phyloP scores from a whole-genome alignment of 75 land plant species.

The Cunninghamia lanceolata region DNA sequence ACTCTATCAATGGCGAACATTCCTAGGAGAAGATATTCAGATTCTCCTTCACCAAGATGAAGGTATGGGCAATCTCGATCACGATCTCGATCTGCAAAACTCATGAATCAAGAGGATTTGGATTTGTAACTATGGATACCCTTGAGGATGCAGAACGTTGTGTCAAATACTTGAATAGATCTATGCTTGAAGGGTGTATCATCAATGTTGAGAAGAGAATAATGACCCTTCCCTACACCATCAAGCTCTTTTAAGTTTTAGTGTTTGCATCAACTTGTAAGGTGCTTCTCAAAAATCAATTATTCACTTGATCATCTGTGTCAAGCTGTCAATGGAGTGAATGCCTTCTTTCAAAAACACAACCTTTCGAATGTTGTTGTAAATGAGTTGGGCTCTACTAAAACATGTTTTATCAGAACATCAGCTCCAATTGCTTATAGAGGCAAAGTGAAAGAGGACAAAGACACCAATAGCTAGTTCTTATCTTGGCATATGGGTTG shows the following conservation, averaged over 20 bases:
- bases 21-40: too few relatives aligned
- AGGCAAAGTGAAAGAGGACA: conserved; percentile 73
- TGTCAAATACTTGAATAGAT: conserved; percentile 73
- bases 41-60: too few relatives aligned
- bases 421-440: conserved; percentile 9
- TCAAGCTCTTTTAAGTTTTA: conserved; percentile 20
- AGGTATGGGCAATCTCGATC: too few relatives aligned
- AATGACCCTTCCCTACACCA: conserved; percentile 19
- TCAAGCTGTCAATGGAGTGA: conserved; percentile 11
- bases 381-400: conserved; percentile 18
- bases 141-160: conserved; percentile 81
- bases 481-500: conserved; percentile 66
- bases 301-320: conserved; percentile 7
- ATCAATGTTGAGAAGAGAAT: conserved; percentile 81
- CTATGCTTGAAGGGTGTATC: conserved; percentile 86
- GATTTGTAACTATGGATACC: conserved; percentile 83
- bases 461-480: conserved; percentile 92
- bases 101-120: conserved; percentile 93
- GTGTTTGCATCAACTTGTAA: conserved; percentile 22
- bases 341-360: conserved; percentile 2
- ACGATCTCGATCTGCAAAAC: too few relatives aligned
- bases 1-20: too few relatives aligned
- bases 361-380: conserved; percentile 18
- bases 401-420: conserved; percentile 9
- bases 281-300: conserved; percentile 19